Conservation (phyloP, 1,284 basidiomycete genomes). For the Agaricales sp. region DNA sequence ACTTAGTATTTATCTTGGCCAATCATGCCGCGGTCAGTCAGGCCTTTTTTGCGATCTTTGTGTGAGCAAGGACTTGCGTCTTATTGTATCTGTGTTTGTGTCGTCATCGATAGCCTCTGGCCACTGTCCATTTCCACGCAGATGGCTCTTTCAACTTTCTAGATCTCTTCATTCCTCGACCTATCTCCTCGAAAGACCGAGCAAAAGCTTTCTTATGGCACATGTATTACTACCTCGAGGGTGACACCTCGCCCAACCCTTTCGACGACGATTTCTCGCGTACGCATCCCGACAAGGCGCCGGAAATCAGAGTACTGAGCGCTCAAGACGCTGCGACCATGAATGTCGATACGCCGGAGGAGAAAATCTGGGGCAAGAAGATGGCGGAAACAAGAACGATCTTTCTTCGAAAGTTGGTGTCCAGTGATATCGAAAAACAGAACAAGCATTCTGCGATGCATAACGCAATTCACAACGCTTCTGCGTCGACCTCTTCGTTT, state of each 20-base stretch:
- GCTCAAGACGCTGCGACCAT: slow-evolving; percentile 40
- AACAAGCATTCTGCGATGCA: slow-evolving; percentile 27
- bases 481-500: neutral
- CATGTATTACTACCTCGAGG: slow-evolving; percentile 69
- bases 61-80: no score
- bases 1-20: slow-evolving; percentile 68
- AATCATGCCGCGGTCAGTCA: slow-evolving; percentile 53
- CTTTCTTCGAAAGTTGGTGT: slow-evolving; percentile 50
- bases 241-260: slow-evolving; percentile 44
- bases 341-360: slow-evolving; percentile 61
- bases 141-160: slow-evolving; percentile 66
- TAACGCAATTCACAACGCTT: slow-evolving; percentile 36
- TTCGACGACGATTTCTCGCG: slow-evolving; percentile 51
- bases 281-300: slow-evolving; percentile 40
- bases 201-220: slow-evolving; percentile 75
- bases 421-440: slow-evolving; percentile 38
- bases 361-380: slow-evolving; percentile 51
- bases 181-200: slow-evolving; percentile 59
- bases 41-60: slow-evolving; percentile 8
- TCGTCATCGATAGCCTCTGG: slow-evolving; percentile 40
- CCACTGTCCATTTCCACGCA: slow-evolving; percentile 53
- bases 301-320: slow-evolving; percentile 38
- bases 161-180: slow-evolving; percentile 71
- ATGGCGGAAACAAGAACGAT: slow-evolving; percentile 56
- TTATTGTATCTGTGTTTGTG: slow-evolving; percentile 1